Evolutionary conservation across 495 filamentous ascomycete species (phyloP).

Genomic region (Aspergillus baeticus): DNA sequence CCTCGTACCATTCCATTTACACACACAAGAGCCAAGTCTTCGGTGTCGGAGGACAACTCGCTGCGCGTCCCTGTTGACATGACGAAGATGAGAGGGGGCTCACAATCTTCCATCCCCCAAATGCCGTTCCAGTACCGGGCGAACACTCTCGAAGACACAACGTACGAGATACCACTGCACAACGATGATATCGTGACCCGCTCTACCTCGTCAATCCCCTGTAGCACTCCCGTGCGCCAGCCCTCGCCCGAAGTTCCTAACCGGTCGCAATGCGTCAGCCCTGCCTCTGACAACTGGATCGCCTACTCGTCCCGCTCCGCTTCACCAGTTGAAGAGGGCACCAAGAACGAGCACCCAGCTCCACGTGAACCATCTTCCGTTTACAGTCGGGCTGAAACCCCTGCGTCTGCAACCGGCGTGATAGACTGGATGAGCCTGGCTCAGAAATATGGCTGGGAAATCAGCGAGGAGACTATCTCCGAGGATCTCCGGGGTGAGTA

Average conservation of each 20-base stretch:
- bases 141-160: slow-evolving; percentile 27
- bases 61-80: slow-evolving; percentile 3
- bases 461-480: slow-evolving; percentile 30
- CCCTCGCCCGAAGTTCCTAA: slow-evolving; percentile 25
- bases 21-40: slow-evolving; percentile 65
- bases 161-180: slow-evolving; percentile 24
- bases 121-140: slow-evolving; percentile 28
- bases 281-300: slow-evolving; percentile 58
- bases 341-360: slow-evolving; percentile 30
- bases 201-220: slow-evolving; percentile 23
- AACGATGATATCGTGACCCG: slow-evolving; percentile 23
- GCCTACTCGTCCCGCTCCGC: slow-evolving; percentile 56
- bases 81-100: slow-evolving; percentile 5
- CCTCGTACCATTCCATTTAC: slow-evolving; percentile 70
- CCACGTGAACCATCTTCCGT: slow-evolving; percentile 44
- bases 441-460: slow-evolving; percentile 31
- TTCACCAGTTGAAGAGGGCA: slow-evolving; percentile 37
- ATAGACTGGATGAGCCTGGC: slow-evolving; percentile 39
- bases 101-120: slow-evolving; percentile 28
- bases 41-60: slow-evolving; percentile 30
- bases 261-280: slow-evolving; percentile 36
- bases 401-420: slow-evolving; percentile 32
- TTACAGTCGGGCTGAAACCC: slow-evolving; percentile 41
- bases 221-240: slow-evolving; percentile 32
- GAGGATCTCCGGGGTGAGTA: slow-evolving; percentile 43